Base-by-base conservation (phyloP, 106 monocot species). In the Dioscorea zingiberensis region DNA sequence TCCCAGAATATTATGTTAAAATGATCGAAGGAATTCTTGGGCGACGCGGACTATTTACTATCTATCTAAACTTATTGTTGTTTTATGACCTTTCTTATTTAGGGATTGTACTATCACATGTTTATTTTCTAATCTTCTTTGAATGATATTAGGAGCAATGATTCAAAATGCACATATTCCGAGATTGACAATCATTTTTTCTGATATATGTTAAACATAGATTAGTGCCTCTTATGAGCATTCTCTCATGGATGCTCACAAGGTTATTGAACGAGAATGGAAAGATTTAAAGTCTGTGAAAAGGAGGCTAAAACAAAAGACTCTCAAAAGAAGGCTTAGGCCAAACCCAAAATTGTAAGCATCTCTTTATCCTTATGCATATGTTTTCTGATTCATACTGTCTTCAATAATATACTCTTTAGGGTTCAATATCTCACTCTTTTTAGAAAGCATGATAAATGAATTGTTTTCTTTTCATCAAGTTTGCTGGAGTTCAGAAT, bases 221-320 rank as follows among this genome's bases (percentile, higher is more conserved):
- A 78, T 85, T 82, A 80, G 80, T 84, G 77, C 77, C 73, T 91
- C 81, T 84, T 81, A 81, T 92, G 91, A 88, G 83, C 88, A 92
- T 88, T 81, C 91, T 88, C 88, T 97, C 25, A 92, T 97, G 91
- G 97, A 97, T 77, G 88, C 97, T 65, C 85, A 91, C 32, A 97
- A 92, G 73, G 88, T 77, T 56, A 97, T 97, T 76, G 97, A 97
- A 58, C 80, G 88, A 56, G 91, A 97, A 97, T 97, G 97, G 97
- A 97, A 80, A 80, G 97, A 53, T 97, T 97, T 72, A 97, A 97
- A 79, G 77, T 97, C 32, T 97, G 91, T 77, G 97, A 97, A 77
- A 97, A 97, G 74, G 97, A 97, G 68, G 92, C 91, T 3, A 97
- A 97, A 77, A 97, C 97, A 58, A 97, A 97, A 80, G 97, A 91